These are phyloP conservation scores for Nelumbo lutea DNA, from an alignment of 164 flowering plant genomes.

Conservation along the genomic window DNA sequence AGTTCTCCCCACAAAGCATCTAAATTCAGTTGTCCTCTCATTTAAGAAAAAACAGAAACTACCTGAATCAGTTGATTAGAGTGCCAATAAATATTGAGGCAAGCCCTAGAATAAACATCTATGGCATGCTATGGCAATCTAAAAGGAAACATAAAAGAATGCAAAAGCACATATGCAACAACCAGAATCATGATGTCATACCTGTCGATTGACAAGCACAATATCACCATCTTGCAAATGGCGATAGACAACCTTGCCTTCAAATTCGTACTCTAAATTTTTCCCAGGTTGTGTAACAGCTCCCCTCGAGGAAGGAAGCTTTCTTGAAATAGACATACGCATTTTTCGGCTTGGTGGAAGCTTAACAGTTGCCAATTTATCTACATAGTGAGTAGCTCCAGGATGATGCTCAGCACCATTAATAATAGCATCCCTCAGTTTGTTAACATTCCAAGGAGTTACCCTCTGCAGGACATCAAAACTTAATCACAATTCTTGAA, in stretches of 20 bases:
- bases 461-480: slow-evolving; percentile 54
- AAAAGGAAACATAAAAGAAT: neutral
- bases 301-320: slow-evolving; percentile 77
- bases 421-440: slow-evolving; percentile 66
- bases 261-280: slow-evolving; percentile 42
- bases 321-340: slow-evolving; percentile 59
- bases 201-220: slow-evolving; percentile 97
- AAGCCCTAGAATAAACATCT: too few relatives aligned
- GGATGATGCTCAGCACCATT: slow-evolving; percentile 89
- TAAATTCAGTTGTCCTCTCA: too few relatives aligned
- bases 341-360: slow-evolving; percentile 30
- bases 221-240: slow-evolving; percentile 93
- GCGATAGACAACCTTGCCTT: slow-evolving; percentile 79
- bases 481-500: neutral
- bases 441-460: slow-evolving; percentile 81
- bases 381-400: slow-evolving; percentile 77
- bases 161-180: neutral
- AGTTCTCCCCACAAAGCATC: too few relatives aligned
- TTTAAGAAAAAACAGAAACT: too few relatives aligned
- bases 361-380: slow-evolving; percentile 33
- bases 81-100: too few relatives aligned
- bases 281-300: slow-evolving; percentile 48
- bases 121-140: too few relatives aligned
- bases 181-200: slow-evolving; percentile 9
- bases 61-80: too few relatives aligned